Percentiles rank a stretch among this genome's conserved stretches.
phyloP scores from a whole-genome alignment of 1,139 yeast species.

The Debaryomyces psychrophilus region DNA sequence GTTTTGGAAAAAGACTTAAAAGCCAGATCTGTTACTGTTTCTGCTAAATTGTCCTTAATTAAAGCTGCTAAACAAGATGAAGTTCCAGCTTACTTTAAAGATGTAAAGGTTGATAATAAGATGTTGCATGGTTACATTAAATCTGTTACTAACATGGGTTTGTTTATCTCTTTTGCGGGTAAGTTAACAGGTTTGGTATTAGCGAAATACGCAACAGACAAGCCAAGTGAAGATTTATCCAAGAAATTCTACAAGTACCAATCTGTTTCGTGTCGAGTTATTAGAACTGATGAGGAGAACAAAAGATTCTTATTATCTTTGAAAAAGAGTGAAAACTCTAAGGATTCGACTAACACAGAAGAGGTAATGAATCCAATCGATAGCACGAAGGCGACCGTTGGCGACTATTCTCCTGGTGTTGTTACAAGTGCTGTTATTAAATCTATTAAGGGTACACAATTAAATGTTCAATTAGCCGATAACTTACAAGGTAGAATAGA shows the following conservation, averaged over 20 bases:
- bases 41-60: conserved; percentile 70
- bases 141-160: conserved; percentile 75
- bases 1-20: conserved; percentile 70
- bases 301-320: conserved; percentile 70
- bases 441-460: conserved; percentile 71
- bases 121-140: conserved; percentile 72
- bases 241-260: conserved; percentile 63
- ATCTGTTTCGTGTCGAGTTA: conserved; percentile 66
- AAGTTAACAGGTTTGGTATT: conserved; percentile 81
- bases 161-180: conserved; percentile 82
- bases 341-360: conserved; percentile 27
- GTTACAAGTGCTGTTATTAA: conserved; percentile 62
- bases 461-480: conserved; percentile 77
- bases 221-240: conserved; percentile 57
- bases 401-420: conserved; percentile 63
- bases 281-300: conserved; percentile 67
- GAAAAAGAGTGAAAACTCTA: conserved; percentile 32
- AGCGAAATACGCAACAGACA: conserved; percentile 70
- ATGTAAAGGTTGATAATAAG: conserved; percentile 54
- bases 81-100: conserved; percentile 63
- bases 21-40: conserved; percentile 60
- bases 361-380: conserved; percentile 63
- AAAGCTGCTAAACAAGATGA: conserved; percentile 58
- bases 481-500: conserved; percentile 82
- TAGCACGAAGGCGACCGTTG: conserved; percentile 42